Conservation (phyloP, 2,329 filamentous ascomycete species). For the Penicillium sp. region DNA sequence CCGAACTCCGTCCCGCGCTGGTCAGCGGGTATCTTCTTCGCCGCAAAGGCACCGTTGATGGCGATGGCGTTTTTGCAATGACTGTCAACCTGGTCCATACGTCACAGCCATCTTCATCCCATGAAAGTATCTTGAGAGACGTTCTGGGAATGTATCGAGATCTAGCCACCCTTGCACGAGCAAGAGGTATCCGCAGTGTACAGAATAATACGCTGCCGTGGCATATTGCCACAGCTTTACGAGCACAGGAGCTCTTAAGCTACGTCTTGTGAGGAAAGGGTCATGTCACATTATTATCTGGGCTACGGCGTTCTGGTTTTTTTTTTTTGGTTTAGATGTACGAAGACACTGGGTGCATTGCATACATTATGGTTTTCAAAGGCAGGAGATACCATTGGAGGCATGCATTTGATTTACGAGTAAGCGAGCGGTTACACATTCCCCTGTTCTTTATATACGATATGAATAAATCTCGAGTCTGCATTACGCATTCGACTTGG, state of each 20-base stretch:
- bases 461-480: neutral
- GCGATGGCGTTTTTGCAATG: constrained; percentile 47
- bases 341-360: constrained; percentile 18
- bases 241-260: constrained; percentile 47
- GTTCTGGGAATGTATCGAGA: constrained; percentile 51
- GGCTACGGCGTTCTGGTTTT: constrained; percentile 14
- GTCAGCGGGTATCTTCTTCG: constrained; percentile 54
- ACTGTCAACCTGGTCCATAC: constrained; percentile 48
- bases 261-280: constrained; percentile 40
- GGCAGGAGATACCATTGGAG: constrained; percentile 19
- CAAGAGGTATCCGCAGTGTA: constrained; percentile 47
- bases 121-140: constrained; percentile 46
- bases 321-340: constrained; percentile 8
- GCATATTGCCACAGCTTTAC: constrained; percentile 52
- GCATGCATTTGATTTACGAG: constrained; percentile 16
- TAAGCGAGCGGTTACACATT: constrained; percentile 3
- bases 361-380: constrained; percentile 8
- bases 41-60: constrained; percentile 45
- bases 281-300: constrained; percentile 1
- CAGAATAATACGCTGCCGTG: constrained; percentile 50
- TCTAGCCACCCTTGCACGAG: constrained; percentile 47
- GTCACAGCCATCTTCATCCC: constrained; percentile 31
- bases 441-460: neutral
- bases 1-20: constrained; percentile 47
- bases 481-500: neutral